Base-by-base conservation (phyloP, 176 grass and related monocot genomes). In the Hordeum marinum region DNA sequence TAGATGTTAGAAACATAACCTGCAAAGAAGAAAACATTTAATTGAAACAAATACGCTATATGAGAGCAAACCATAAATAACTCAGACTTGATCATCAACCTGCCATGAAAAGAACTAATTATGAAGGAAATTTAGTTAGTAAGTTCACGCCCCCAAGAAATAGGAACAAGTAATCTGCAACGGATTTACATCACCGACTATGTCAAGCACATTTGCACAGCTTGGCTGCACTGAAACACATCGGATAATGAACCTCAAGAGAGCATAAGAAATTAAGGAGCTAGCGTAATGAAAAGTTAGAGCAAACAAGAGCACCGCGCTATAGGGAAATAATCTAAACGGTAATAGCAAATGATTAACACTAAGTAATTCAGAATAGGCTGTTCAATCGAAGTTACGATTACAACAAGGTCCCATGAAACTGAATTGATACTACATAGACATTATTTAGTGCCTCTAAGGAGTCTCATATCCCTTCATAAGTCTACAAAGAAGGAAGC, bases 401-500 rank as follows among this genome's bases (percentile, higher is more conserved):
- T 92, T 94, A 92, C 89, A 92, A 87, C 66, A 90, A 80, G 20
- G 73, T 89, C 45, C 75, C 87, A 78, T 71, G 57, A 81, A 85
- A 84, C 65, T 74, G 82, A 89, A 89, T 60, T 83, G 63, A 85
- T 81, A 83, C 90, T 90, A 88, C 90, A 94, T 83, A 85, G 81
- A 86, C 65, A 73, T 86, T 92, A 87, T 87, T 90, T 63, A 31
- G 68, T 83, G 69, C 85, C 75, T 84, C 93, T 87, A 90, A 81
- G 77, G 73, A 88, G 85, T 89, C 89, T 85, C 89, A 92, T 41
- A 85, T 85, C 89, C 78, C 84, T 71, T 94, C 84, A 83, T 85
- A 84, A 86, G 71, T 79, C 85, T 57, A 81, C 72, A 85, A 79
- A 82, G 59, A 90, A 87, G 82, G 88, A 85, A 89, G 35, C 80